Evolutionary conservation across 2,329 filamentous ascomycete species (phyloP).

Genomic region (Colletotrichum sp.): DNA sequence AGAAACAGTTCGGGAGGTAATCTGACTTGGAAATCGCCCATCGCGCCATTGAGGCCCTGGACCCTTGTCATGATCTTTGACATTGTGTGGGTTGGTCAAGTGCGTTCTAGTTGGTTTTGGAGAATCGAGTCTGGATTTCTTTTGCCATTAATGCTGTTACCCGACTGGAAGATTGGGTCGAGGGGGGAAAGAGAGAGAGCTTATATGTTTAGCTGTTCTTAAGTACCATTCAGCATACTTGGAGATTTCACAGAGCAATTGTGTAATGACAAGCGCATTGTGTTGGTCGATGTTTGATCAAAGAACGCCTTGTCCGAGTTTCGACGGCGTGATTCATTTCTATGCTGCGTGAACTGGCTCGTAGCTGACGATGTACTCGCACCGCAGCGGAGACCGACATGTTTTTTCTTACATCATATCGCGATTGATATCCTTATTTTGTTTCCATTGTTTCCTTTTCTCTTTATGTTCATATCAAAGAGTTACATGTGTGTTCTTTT

Average conservation of each 20-base stretch:
- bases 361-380: background rate
- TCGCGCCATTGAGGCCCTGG: background rate
- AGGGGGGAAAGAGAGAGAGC: background rate
- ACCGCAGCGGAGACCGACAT: conserved; percentile 9
- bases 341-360: conserved; percentile 18
- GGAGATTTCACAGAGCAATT: background rate
- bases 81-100: background rate
- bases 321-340: conserved; percentile 16
- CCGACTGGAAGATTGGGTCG: background rate
- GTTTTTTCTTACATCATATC: conserved; percentile 6
- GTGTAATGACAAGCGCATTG: background rate
- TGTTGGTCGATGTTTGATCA: background rate
- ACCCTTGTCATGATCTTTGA: background rate
- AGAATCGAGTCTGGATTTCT: background rate
- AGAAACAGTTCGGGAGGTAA: background rate
- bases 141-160: background rate
- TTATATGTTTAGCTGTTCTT: background rate
- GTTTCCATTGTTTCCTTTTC: background rate
- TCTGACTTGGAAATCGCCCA: background rate
- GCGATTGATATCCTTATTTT: conserved; percentile 1
- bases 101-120: background rate
- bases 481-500: background rate
- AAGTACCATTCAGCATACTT: background rate
- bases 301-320: background rate
- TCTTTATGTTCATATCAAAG: background rate